A percentile compares a stretch with the other conserved stretches of the same genome.
These are phyloP conservation scores for Euryodendron excelsum DNA, from an alignment of 148 eudicot genomes.

Conservation along the genomic window DNA sequence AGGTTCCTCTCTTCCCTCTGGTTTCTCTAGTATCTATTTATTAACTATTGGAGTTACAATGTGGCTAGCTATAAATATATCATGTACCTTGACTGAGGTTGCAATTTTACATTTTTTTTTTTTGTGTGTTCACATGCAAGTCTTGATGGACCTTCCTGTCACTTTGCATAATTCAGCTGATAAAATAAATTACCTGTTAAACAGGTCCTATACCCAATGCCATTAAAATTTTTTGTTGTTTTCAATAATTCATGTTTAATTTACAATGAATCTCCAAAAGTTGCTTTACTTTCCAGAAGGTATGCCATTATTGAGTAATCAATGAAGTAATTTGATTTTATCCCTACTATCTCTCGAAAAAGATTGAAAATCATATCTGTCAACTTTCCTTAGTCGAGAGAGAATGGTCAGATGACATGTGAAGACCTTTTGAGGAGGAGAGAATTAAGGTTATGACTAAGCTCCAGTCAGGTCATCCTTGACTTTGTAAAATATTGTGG, in stretches of 20 bases:
- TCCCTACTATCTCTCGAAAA: background rate
- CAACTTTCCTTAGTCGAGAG: too few relatives aligned
- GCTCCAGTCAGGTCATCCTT: background rate
- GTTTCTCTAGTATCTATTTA: slow-evolving; percentile 2
- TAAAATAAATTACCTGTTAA: background rate
- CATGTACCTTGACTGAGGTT: background rate
- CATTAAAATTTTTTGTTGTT: background rate
- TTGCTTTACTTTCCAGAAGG: background rate
- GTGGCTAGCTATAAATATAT: background rate
- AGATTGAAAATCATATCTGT: too few relatives aligned
- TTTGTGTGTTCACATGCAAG: background rate
- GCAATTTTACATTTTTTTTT: background rate
- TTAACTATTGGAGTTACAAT: slow-evolving; percentile 1
- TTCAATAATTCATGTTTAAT: background rate
- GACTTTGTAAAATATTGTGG: background rate
- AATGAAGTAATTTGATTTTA: background rate
- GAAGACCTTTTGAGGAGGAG: too few relatives aligned
- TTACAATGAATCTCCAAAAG: background rate
- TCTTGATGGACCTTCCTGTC: background rate
- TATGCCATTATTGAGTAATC: background rate
- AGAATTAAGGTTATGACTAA: background rate
- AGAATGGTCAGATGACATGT: too few relatives aligned
- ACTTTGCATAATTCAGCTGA: background rate
- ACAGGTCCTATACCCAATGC: background rate
- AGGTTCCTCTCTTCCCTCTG: slow-evolving; percentile 36